Conservation (phyloP, 768 basidiomycete genomes). For the Calocybe indica region DNA sequence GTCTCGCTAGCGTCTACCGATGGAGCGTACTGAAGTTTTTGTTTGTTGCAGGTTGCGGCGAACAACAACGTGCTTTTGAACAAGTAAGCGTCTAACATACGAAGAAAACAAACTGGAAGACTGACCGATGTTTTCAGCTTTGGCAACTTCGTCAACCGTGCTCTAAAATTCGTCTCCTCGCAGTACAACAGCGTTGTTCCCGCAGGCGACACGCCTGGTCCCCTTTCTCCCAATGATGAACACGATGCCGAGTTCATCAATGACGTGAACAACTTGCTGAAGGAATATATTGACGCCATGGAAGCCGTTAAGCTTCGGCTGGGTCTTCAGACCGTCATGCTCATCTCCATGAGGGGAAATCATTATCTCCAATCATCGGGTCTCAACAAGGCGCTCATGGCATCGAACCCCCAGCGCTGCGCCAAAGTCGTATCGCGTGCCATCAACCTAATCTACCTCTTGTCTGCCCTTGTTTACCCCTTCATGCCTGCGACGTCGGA, state of each 20-base stretch:
- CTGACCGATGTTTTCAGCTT: slow-evolving; percentile 43
- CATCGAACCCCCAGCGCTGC: slow-evolving; percentile 76
- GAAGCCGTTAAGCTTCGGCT: slow-evolving; percentile 86
- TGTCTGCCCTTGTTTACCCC: slow-evolving; percentile 83
- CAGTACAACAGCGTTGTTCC: slow-evolving; percentile 80
- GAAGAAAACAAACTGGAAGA: neutral
- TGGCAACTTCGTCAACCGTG: slow-evolving; percentile 96
- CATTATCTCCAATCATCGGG: slow-evolving; percentile 90
- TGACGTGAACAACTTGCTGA: slow-evolving; percentile 73
- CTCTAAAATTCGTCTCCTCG: slow-evolving; percentile 85
- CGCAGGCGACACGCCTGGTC: slow-evolving; percentile 65
- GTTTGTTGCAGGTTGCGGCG: slow-evolving; percentile 59
- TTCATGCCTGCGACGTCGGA: slow-evolving; percentile 94
- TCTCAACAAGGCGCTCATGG: slow-evolving; percentile 85
- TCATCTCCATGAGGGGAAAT: slow-evolving; percentile 84
- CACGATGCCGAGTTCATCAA: slow-evolving; percentile 71
- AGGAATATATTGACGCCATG: slow-evolving; percentile 82
- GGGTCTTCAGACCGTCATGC: slow-evolving; percentile 87
- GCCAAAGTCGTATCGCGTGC: slow-evolving; percentile 88
- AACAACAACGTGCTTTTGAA: slow-evolving; percentile 94
- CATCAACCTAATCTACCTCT: slow-evolving; percentile 86
- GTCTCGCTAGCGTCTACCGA: slow-evolving; percentile 15
- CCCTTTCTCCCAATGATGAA: slow-evolving; percentile 60
- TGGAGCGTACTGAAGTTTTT: slow-evolving; percentile 5
- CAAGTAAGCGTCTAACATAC: slow-evolving; percentile 48